Conservation (phyloP, 225 moss, liverwort and hornwort genomes). For the Takakia lepidozioides region DNA sequence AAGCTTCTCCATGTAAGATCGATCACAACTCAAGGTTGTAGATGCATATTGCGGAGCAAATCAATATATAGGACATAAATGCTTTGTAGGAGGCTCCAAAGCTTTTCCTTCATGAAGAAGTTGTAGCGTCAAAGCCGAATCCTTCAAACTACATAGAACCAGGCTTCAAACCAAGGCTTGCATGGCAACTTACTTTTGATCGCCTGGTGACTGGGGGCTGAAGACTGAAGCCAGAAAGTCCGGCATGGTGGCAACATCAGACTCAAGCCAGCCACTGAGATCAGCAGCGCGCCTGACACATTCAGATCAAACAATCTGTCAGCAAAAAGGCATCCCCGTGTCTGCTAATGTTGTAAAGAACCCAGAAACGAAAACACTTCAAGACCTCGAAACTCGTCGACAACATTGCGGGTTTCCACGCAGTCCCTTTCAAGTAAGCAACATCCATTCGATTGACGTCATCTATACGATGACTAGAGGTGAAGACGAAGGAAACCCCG, state of each 20-base stretch:
- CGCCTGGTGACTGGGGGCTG: conserved; percentile 13
- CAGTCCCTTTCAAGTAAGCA: background rate
- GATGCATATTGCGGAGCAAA: background rate
- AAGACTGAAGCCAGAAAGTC: conserved; percentile 33
- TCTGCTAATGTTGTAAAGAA: background rate
- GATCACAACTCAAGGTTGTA: too few species aligned
- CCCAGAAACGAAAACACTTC: background rate
- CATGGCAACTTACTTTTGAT: conserved; percentile 25
- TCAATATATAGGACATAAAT: background rate
- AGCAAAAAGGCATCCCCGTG: too few species aligned
- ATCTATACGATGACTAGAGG: background rate
- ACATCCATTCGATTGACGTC: background rate
- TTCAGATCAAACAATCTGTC: background rate
- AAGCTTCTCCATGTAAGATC: too few species aligned
- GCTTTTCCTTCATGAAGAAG: background rate
- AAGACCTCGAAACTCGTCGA: too few species aligned
- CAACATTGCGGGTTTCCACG: too few species aligned
- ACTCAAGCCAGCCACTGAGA: conserved; percentile 36
- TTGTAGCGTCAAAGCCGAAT: background rate
- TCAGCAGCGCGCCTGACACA: conserved; percentile 34
- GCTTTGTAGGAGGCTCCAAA: background rate
- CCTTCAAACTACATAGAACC: background rate
- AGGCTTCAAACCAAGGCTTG: background rate
- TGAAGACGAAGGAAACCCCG: background rate
- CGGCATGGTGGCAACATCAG: conserved; percentile 32